Evolutionary conservation across 352 stramenopile species (phyloP), one percentile per base, ranked within the genome.

Genomic region (Pythium brachiatum): DNA sequence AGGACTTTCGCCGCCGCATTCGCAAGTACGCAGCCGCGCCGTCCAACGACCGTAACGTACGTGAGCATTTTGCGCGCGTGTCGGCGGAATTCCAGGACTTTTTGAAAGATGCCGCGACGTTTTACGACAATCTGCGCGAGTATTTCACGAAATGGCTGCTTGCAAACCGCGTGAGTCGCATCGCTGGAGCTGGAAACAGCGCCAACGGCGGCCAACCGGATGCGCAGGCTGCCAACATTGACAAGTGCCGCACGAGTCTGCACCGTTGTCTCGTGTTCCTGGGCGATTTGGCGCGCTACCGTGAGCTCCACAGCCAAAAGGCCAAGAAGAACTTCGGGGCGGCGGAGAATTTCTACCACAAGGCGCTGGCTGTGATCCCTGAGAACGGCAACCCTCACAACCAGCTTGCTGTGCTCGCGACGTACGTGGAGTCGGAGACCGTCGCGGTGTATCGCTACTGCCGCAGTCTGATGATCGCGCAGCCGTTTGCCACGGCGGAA

Each of bases 391-490:
- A 95, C 53, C 82, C 86, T 34, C 84, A 93, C 75, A 95, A 95
- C 63, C 86, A 95, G 54, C 71, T 95, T 44, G 86, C 86, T 0
- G 86, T 95, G 60, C 65, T 95, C 8, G 86, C 86, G 21, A 95
- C 86, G 18, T 95, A 95, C 52, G 86, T 92, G 9, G 89, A 96
- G 31, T 85, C 89, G 4, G 90, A 97, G 74, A 95, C 86, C 4
- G 88, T 96, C 25, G 89, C 90, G 0, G 87, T 97, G 25, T 97
- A 97, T 55, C 81, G 88, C 21, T 97, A 97, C 71, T 96, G 86
- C 61, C 83, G 89, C 58, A 94, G 82, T 66, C 65, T 97, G 41
- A 62, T 97, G 39, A 90, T 91, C 39, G 69, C 77, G 16, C 79
- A 90, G 68, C 90, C 90, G 18, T 97, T 97, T 62, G 75, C 79